phyloP scores from a whole-genome alignment of 176 grass and related monocot species.

The Phoenix dactylifera region DNA sequence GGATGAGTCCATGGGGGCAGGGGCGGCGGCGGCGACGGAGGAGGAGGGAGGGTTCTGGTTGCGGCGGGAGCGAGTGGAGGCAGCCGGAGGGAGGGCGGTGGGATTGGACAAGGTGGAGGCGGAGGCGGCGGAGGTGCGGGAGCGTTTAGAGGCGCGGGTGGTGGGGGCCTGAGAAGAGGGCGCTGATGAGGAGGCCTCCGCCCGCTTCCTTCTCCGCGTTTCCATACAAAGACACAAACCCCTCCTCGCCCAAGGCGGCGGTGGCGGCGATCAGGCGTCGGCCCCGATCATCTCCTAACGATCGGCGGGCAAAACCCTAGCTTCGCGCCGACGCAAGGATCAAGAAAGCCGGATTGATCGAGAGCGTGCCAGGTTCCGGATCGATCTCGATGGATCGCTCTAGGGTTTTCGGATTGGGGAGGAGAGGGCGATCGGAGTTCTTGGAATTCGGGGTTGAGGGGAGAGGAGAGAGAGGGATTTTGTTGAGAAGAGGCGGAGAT shows the following conservation, averaged over 20 bases:
- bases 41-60: slow-evolving; percentile 5
- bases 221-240: slow-evolving; percentile 58
- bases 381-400: too few species aligned
- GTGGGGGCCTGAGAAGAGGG: slow-evolving; percentile 54
- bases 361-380: too few species aligned
- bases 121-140: slow-evolving; percentile 30
- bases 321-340: neutral
- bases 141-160: slow-evolving; percentile 25
- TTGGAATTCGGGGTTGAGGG: too few species aligned
- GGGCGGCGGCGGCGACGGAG: slow-evolving; percentile 13
- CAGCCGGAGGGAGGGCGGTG: neutral
- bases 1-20: slow-evolving; percentile 43
- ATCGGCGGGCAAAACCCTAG: neutral
- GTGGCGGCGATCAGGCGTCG: slow-evolving; percentile 1
- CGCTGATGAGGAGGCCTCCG: slow-evolving; percentile 61
- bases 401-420: too few species aligned
- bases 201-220: slow-evolving; percentile 96
- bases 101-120: slow-evolving; percentile 16
- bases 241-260: slow-evolving; percentile 36
- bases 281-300: neutral
- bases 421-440: too few species aligned
- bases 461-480: too few species aligned
- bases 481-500: too few species aligned
- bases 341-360: neutral
- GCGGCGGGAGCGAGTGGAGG: slow-evolving; percentile 30